These are phyloP conservation scores for Cymbopogon flexuosus DNA, from an alignment of 202 grass and related monocot genomes.

Conservation along the genomic window DNA sequence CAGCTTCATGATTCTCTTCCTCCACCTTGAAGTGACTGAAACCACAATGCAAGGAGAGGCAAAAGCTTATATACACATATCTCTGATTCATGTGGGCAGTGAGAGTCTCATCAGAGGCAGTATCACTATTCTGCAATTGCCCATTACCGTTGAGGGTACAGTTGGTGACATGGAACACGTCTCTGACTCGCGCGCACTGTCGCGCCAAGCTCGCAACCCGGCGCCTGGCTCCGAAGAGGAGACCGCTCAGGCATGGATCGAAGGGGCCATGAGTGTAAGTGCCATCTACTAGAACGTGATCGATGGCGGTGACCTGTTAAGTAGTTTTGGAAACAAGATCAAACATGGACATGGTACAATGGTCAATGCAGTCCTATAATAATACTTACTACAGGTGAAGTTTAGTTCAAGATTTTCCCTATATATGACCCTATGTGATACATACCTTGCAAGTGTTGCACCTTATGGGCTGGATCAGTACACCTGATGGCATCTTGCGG, in stretches of 20 bases:
- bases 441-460: constrained; percentile 44
- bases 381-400: not conserved
- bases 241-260: constrained; percentile 29
- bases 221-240: constrained; percentile 62
- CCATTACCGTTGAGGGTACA: constrained; percentile 12
- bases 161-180: constrained; percentile 32
- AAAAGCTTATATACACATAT: not conserved
- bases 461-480: constrained; percentile 31
- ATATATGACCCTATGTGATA: not conserved
- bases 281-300: constrained; percentile 56
- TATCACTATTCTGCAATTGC: not conserved
- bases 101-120: not conserved
- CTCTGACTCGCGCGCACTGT: constrained; percentile 47
- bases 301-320: constrained; percentile 54
- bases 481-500: constrained; percentile 55
- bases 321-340: not conserved
- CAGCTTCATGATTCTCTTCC: constrained; percentile 41
- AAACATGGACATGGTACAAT: not conserved
- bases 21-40: constrained; percentile 40
- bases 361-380: not conserved
- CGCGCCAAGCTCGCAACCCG: constrained; percentile 39
- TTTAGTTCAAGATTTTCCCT: not conserved
- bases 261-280: constrained; percentile 32
- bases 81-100: not conserved
- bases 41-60: not conserved